Conservation (phyloP, 345 rosid genomes). For the Capsella bursapastoris region DNA sequence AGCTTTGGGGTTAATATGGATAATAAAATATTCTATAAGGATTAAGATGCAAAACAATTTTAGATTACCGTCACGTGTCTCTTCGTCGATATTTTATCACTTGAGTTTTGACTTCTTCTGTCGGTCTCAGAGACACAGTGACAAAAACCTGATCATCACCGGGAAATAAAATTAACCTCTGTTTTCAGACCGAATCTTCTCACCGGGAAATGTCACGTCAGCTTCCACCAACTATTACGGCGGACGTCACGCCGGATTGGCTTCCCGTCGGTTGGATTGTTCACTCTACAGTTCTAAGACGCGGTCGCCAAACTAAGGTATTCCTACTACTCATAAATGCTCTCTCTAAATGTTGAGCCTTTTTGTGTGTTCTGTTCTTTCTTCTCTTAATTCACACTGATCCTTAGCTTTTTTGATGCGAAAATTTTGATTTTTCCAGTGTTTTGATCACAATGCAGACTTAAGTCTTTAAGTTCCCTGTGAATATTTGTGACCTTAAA, state of each 20-base stretch:
- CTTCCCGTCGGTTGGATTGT: slow-evolving; percentile 62
- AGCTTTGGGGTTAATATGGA: neutral
- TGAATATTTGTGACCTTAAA: neutral
- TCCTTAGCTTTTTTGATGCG: neutral
- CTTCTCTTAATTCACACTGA: neutral
- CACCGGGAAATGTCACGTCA: slow-evolving; percentile 40
- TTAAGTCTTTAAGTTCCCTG: neutral
- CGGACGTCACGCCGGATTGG: slow-evolving; percentile 46
- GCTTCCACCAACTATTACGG: slow-evolving; percentile 42
- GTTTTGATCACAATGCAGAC: neutral
- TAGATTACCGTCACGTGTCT: slow-evolving; percentile 18
- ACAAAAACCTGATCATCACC: slow-evolving; percentile 15
- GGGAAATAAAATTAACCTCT: neutral
- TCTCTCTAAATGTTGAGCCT: neutral
- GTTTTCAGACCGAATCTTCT: neutral
- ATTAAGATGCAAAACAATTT: slow-evolving; percentile 7
- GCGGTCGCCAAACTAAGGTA: slow-evolving; percentile 61
- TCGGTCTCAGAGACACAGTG: slow-evolving; percentile 23
- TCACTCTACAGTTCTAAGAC: slow-evolving; percentile 47
- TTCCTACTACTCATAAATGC: neutral
- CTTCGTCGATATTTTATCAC: slow-evolving; percentile 1
- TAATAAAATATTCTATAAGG: neutral
- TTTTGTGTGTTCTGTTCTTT: slow-evolving; percentile 3
- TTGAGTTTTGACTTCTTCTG: neutral
- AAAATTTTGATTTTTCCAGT: neutral